These are phyloP conservation scores for Cantharellus cinnabarinus DNA, from an alignment of 768 basidiomycete genomes.

Conservation along the genomic window DNA sequence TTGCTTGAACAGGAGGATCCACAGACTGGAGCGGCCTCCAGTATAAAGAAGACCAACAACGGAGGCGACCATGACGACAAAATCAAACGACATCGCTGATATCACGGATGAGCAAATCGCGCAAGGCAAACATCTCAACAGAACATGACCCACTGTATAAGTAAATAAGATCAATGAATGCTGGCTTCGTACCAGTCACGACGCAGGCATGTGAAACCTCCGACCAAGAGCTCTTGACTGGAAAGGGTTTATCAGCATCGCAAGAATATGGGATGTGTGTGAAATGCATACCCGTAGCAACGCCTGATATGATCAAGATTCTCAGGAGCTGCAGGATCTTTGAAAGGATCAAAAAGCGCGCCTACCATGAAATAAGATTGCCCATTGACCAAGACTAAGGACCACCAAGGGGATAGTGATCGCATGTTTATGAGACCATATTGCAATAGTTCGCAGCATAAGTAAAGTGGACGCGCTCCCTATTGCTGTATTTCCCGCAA, in stretches of 20 bases:
- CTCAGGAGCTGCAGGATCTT: too few species aligned
- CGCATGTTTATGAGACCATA: conserved; percentile 40
- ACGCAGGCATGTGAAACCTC: conserved; percentile 3
- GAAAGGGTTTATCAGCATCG: not conserved
- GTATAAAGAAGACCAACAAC: conserved; percentile 35
- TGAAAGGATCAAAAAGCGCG: not conserved
- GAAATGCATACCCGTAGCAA: too few species aligned
- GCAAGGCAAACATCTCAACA: not conserved
- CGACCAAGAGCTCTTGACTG: not conserved
- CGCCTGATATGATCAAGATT: too few species aligned
- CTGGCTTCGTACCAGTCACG: conserved; percentile 17
- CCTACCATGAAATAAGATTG: not conserved
- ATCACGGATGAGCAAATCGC: not conserved
- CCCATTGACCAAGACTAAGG: conserved; percentile 32
- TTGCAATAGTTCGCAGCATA: conserved; percentile 28
- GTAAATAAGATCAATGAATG: conserved; percentile 40
- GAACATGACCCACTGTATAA: conserved; percentile 25
- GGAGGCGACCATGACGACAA: conserved; percentile 38
- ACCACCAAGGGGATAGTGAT: conserved; percentile 30
- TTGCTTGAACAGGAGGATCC: conserved; percentile 47
- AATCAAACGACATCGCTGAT: conserved; percentile 44
- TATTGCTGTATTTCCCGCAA: conserved; percentile 9
- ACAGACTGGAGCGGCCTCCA: conserved; percentile 33
- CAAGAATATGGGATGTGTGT: too few species aligned
- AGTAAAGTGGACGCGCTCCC: conserved; percentile 9